These are phyloP conservation scores for Alternaria arbusti DNA, from an alignment of 2,329 filamentous ascomycete genomes.

Conservation along the genomic window DNA sequence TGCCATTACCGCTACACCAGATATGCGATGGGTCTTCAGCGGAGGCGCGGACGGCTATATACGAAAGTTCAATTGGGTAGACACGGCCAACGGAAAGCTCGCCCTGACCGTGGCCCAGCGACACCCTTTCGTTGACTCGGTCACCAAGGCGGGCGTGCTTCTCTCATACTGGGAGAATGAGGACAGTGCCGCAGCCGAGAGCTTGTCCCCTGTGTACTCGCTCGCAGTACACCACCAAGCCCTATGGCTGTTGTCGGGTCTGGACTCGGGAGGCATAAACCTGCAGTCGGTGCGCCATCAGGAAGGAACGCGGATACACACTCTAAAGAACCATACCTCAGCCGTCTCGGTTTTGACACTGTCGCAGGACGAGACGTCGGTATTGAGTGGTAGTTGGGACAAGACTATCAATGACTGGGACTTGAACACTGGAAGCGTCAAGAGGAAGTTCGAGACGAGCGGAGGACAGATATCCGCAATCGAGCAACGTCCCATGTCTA, in stretches of 20 bases:
- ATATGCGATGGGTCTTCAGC: conserved; percentile 93
- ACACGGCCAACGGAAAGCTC: conserved; percentile 93
- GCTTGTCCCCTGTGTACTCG: conserved; percentile 89
- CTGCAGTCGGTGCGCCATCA: conserved; percentile 92
- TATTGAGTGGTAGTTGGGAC: conserved; percentile 95
- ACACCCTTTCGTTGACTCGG: conserved; percentile 96
- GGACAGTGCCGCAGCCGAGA: conserved; percentile 68
- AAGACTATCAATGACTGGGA: conserved; percentile 96
- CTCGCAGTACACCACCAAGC: conserved; percentile 88
- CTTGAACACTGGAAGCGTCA: conserved; percentile 80
- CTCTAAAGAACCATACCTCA: conserved; percentile 82
- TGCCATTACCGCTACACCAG: conserved; percentile 86
- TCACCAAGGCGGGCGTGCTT: conserved; percentile 91
- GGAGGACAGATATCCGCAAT: conserved; percentile 87
- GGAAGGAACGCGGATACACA: conserved; percentile 87
- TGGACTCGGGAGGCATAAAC: conserved; percentile 92
- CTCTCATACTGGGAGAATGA: conserved; percentile 99
- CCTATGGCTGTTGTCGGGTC: conserved; percentile 87
- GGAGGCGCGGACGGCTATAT: conserved; percentile 96
- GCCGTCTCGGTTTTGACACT: conserved; percentile 88
- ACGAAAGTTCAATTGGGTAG: conserved; percentile 93
- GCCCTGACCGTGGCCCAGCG: conserved; percentile 92
- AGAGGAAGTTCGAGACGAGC: conserved; percentile 76
- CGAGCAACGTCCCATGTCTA: conserved; percentile 80
- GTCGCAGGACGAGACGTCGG: conserved; percentile 81